These are phyloP conservation scores for Arabidopsis suecica DNA, from an alignment of 345 rosid species.

Conservation along the genomic window DNA sequence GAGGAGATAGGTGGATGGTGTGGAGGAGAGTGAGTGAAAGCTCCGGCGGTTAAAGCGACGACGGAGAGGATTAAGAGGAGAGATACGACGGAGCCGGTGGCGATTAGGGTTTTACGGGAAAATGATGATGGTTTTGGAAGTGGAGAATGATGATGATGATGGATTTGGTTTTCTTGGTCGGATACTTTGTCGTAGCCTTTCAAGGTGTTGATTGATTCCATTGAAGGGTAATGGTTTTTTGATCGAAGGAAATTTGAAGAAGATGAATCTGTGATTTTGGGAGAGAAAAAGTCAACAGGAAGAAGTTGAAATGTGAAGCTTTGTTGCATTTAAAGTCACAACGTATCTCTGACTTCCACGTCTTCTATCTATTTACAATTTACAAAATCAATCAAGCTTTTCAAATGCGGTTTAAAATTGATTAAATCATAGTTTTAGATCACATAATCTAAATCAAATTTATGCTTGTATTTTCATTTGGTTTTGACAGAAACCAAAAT, in stretches of 20 bases:
- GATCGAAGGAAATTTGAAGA: conserved; percentile 10
- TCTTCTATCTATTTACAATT: not conserved
- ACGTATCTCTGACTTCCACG: conserved; percentile 28
- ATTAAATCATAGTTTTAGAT: too few species aligned
- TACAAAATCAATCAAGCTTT: too few species aligned
- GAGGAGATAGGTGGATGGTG: conserved; percentile 28
- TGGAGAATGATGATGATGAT: conserved; percentile 28
- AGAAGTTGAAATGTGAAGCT: not conserved
- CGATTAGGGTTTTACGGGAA: conserved; percentile 41
- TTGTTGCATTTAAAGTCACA: not conserved
- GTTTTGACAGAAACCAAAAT: too few species aligned
- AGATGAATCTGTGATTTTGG: conserved; percentile 22
- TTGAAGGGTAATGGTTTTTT: conserved; percentile 2
- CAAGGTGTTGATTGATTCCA: conserved; percentile 66
- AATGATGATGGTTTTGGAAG: conserved; percentile 33
- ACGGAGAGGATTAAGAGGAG: conserved; percentile 53
- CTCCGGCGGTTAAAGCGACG: conserved; percentile 48
- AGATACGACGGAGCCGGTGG: conserved; percentile 50
- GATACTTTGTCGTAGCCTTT: conserved; percentile 76
- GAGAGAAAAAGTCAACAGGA: conserved; percentile 19
- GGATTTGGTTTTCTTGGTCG: conserved; percentile 51
- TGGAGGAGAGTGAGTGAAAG: conserved; percentile 50
- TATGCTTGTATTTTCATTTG: too few species aligned
- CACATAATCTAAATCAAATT: too few species aligned
- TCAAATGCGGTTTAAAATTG: too few species aligned